A percentile compares a stretch with the other conserved stretches of the same genome.
Evolutionary conservation across 768 basidiomycete genomes (phyloP).

Genomic region (Sarcodon aspratus): DNA sequence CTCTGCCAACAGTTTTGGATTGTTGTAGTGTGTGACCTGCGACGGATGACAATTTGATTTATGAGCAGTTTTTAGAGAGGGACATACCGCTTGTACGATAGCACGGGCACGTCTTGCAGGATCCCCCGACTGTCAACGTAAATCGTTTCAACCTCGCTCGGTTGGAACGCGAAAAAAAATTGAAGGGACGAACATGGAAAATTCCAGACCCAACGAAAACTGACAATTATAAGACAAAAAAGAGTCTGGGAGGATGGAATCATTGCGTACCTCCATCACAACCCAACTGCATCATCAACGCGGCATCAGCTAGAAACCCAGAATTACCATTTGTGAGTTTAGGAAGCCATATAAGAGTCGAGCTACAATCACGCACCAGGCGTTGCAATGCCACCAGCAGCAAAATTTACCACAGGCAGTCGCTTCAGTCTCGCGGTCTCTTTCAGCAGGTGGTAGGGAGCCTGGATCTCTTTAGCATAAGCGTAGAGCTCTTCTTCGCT

Average conservation of each 20-base stretch:
- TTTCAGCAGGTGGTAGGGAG: slow-evolving; percentile 91
- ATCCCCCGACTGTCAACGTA: slow-evolving; percentile 60
- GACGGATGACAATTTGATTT: slow-evolving; percentile 2
- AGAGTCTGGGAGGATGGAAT: slow-evolving; percentile 3
- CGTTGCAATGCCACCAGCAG: slow-evolving; percentile 88
- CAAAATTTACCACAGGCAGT: slow-evolving; percentile 94
- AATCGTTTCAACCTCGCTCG: neutral
- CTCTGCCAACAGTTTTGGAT: slow-evolving; percentile 85
- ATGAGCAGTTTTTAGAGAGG: neutral
- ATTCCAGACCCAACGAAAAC: slow-evolving; percentile 98
- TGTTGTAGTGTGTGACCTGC: slow-evolving; percentile 90
- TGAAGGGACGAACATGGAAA: slow-evolving; percentile 49
- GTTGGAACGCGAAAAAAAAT: neutral
- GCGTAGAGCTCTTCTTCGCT: slow-evolving; percentile 91
- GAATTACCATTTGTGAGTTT: neutral
- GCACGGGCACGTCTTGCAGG: slow-evolving; percentile 90
- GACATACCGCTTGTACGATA: slow-evolving; percentile 83
- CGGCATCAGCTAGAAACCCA: slow-evolving; percentile 67
- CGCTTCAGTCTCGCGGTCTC: slow-evolving; percentile 91
- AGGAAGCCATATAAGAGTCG: neutral
- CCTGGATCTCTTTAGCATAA: slow-evolving; percentile 85
- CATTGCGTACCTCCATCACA: slow-evolving; percentile 77
- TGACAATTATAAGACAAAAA: slow-evolving; percentile 17
- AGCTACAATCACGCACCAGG: slow-evolving; percentile 43
- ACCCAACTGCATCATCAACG: slow-evolving; percentile 97